Evolutionary conservation across 2,329 filamentous ascomycete genomes (phyloP).

Genomic region (Trichophyton equinum): DNA sequence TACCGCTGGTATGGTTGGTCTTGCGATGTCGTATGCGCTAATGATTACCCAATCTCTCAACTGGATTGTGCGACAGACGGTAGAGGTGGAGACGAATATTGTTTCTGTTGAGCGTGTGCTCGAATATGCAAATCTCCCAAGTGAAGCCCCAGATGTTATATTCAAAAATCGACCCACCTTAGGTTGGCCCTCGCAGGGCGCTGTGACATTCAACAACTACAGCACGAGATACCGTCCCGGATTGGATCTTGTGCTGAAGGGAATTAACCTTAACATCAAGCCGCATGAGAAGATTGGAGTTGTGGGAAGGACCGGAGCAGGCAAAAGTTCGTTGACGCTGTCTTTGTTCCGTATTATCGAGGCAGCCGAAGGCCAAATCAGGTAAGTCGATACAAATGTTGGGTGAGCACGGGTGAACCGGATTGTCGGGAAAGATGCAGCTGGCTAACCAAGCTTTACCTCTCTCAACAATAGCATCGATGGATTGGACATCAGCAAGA

Average conservation of each 20-base stretch:
- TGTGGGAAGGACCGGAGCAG: conserved; percentile 87
- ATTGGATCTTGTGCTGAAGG: conserved; percentile 82
- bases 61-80: conserved; percentile 97
- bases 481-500: conserved; percentile 72
- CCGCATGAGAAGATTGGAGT: conserved; percentile 96
- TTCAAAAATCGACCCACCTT: conserved; percentile 74
- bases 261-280: conserved; percentile 84
- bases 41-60: conserved; percentile 96
- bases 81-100: conserved; percentile 99
- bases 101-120: conserved; percentile 95
- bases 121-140: conserved; percentile 83
- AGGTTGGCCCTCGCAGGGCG: conserved; percentile 82
- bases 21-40: conserved; percentile 92
- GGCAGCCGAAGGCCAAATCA: conserved; percentile 63
- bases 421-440: conserved; percentile 1
- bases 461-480: conserved; percentile 52
- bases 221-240: conserved; percentile 85
- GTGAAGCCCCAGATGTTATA: conserved; percentile 89
- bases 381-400: conserved; percentile 20
- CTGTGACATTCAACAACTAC: conserved; percentile 83
- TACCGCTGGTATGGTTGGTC: conserved; percentile 65
- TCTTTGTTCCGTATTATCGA: conserved; percentile 95
- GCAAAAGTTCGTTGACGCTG: conserved; percentile 87
- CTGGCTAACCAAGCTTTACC: conserved; percentile 12
- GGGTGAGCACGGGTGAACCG: not conserved